A percentile compares a stretch with the other conserved stretches of the same genome.
These are phyloP conservation scores for Fragaria vesca DNA, from an alignment of 306 rosid genomes.

Conservation along the genomic window DNA sequence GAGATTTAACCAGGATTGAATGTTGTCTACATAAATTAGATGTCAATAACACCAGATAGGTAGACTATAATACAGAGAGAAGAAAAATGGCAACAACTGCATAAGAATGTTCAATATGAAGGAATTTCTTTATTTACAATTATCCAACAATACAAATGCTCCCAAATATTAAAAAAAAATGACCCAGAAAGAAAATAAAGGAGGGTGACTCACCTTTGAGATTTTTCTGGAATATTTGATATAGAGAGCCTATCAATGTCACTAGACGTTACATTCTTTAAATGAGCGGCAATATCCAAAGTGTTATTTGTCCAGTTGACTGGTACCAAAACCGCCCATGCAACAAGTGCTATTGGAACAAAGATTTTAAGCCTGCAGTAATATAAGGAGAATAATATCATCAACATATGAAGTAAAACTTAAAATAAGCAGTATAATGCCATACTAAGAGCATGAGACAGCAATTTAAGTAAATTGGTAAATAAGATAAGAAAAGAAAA, in stretches of 20 bases:
- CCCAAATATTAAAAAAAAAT: background rate
- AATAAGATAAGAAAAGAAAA: background rate
- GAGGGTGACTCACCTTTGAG: slow-evolving; percentile 53
- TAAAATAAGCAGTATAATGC: background rate
- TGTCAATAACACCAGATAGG: background rate
- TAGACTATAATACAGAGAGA: background rate
- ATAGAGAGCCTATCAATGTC: slow-evolving; percentile 82
- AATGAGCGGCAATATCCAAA: slow-evolving; percentile 15
- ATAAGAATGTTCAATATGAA: background rate
- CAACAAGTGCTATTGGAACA: slow-evolving; percentile 79
- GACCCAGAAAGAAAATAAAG: slow-evolving; percentile 18
- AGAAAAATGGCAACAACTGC: background rate
- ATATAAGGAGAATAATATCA: slow-evolving; percentile 7
- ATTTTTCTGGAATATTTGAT: slow-evolving; percentile 55
- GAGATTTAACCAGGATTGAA: too few species aligned
- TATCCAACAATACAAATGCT: background rate
- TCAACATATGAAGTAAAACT: background rate
- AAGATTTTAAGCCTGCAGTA: slow-evolving; percentile 85
- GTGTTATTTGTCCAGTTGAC: slow-evolving; percentile 62
- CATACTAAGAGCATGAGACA: background rate
- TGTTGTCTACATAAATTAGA: background rate
- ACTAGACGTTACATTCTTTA: slow-evolving; percentile 65
- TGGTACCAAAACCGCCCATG: slow-evolving; percentile 85
- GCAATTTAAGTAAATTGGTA: background rate
- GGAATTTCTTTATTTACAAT: background rate